Evolutionary conservation across 2,329 filamentous ascomycete genomes (phyloP), one percentile per base, ranked within the genome.

Genomic region (Scortechinia acanthostroma): DNA sequence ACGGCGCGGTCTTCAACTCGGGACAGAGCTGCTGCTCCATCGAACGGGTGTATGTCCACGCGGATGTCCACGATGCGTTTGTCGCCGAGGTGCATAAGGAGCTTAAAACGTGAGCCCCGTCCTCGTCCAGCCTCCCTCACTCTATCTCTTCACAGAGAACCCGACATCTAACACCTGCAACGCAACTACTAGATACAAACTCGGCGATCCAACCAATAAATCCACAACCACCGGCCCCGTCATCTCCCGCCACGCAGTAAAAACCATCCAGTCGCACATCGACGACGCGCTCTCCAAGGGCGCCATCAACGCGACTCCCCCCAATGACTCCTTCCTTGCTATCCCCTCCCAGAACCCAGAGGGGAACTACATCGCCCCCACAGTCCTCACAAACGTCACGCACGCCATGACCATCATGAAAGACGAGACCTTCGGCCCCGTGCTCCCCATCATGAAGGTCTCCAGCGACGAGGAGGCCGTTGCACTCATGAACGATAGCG

Each of bases 1-100:
- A 97, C 55, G 91, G 91, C 17, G 84, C 90, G n/a, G 73, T 97
- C 47, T 97, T 97, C 74, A 97, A 97, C 69, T 95, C 91, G 44
- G 91, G 91, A n/a, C 91, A 97, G 70, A 95, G 89, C 61, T 97
- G 91, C 72, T 97, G 91, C 66, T 87, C 89, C 20, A 74, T 97
- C 45, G 91, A 97, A 68, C 77, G 91, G 23, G 80, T 97, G 17
- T 97, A 97, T 57, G 91, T 97, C 3, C 82, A 93, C 56, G 85
- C 87, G 58, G 82, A 78, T 53, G 79, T 97, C 43, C 82, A 96
- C 61, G 89, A 95, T 56, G 68, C 77, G 13, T 96, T 97, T 56
- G 74, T 96, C 44, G 72, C 79, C 44, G 88, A 86, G 3, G 74
- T 88, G 13, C 87, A 93, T 63, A 82, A 84, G 46, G 88, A 95